Conservation (phyloP, 1,284 basidiomycete species). For the Boletus subluridellus region DNA sequence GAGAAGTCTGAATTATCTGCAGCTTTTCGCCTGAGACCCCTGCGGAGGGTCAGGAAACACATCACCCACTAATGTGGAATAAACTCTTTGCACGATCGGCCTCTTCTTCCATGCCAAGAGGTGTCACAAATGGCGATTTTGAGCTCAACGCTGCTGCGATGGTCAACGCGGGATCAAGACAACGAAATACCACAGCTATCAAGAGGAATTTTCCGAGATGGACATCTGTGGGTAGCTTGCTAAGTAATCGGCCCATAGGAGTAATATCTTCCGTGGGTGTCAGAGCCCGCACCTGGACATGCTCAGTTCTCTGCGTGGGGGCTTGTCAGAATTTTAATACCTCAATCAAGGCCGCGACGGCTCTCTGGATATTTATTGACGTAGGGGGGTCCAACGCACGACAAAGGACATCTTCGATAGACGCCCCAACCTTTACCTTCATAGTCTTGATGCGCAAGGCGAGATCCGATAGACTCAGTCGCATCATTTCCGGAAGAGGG, state of each 20-base stretch:
- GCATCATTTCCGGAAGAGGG: constrained; percentile 94
- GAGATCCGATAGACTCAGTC: constrained; percentile 91
- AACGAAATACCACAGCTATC: constrained; percentile 82
- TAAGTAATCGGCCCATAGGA: constrained; percentile 87
- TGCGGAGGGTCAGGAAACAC: neutral
- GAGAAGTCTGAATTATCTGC: constrained; percentile 95
- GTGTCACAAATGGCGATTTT: constrained; percentile 90
- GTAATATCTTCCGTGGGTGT: constrained; percentile 91
- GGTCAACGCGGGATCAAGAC: constrained; percentile 92
- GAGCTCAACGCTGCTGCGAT: constrained; percentile 92
- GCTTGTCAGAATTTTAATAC: constrained; percentile 40
- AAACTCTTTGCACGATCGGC: constrained; percentile 81
- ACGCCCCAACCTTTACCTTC: constrained; percentile 82
- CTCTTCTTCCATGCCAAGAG: constrained; percentile 84
- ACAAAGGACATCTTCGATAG: constrained; percentile 88
- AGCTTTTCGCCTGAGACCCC: neutral
- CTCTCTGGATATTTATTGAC: constrained; percentile 85
- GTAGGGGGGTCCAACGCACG: constrained; percentile 90
- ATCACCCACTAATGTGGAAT: constrained; percentile 69
- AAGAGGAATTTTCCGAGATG: constrained; percentile 95
- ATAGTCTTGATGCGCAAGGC: constrained; percentile 97
- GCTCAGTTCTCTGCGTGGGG: constrained; percentile 4
- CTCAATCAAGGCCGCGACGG: constrained; percentile 88
- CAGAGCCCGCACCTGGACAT: constrained; percentile 70
- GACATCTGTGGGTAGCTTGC: constrained; percentile 93